These are phyloP conservation scores for Yamadazyma diddensiae DNA, from an alignment of 1,139 yeast genomes.

Conservation along the genomic window DNA sequence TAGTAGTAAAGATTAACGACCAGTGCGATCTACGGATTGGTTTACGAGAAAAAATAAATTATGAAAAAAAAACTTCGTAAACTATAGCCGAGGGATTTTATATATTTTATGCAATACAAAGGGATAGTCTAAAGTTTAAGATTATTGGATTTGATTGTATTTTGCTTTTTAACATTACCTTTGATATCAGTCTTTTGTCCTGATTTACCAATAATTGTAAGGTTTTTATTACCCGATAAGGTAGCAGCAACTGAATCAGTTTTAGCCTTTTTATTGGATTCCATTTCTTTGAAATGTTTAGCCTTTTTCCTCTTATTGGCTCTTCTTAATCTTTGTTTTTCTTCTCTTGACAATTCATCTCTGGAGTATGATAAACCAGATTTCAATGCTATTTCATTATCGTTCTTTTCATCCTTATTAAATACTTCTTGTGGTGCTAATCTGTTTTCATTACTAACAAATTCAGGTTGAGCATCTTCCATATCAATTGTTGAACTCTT, in stretches of 20 bases:
- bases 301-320: constrained; percentile 80
- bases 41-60: too few relatives aligned
- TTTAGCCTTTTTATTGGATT: constrained; percentile 21
- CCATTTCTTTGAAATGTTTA: constrained; percentile 41
- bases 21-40: too few relatives aligned
- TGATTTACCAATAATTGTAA: constrained; percentile 73
- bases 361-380: constrained; percentile 83
- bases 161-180: constrained; percentile 59
- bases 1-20: too few relatives aligned
- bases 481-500: constrained; percentile 77
- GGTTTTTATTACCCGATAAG: constrained; percentile 68
- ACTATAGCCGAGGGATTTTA: neutral
- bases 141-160: constrained; percentile 20
- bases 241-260: constrained; percentile 60
- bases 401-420: constrained; percentile 48
- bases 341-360: constrained; percentile 81
- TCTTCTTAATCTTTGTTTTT: constrained; percentile 83
- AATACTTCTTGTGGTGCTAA: constrained; percentile 97
- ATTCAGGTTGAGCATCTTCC: constrained; percentile 97
- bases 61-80: neutral
- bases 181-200: constrained; percentile 74
- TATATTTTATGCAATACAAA: neutral
- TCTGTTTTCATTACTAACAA: constrained; percentile 68
- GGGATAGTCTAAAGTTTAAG: constrained; percentile 16
- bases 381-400: constrained; percentile 63